Percentiles rank a stretch among this genome's conserved stretches.
Conservation (phyloP, 176 grass and related monocot species). For the Oryza rufipogon region DNA sequence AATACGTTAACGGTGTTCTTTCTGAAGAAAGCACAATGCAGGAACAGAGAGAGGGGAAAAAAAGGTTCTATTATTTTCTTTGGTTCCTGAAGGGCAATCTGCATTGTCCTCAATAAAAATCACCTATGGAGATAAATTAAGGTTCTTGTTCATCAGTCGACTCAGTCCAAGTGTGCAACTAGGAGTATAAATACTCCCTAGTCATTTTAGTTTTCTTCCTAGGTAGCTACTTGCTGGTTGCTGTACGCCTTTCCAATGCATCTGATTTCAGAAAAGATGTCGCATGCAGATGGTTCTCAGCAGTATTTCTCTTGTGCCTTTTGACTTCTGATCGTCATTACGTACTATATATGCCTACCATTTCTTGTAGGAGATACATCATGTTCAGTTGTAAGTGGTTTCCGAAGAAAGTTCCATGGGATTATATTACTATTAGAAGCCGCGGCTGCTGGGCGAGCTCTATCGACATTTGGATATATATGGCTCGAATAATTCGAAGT, state of each 20-base stretch:
- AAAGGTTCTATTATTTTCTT: too few species aligned
- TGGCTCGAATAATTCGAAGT: neutral
- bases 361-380: neutral
- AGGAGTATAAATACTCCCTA: neutral
- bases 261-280: neutral
- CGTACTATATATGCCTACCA: neutral
- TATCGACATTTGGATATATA: too few species aligned
- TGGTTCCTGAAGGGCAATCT: neutral
- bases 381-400: neutral
- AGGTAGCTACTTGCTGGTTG: neutral
- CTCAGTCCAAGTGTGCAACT: neutral
- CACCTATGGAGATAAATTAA: neutral
- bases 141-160: neutral
- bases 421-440: neutral
- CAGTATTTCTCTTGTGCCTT: neutral
- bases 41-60: too few species aligned
- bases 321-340: neutral
- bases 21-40: neutral
- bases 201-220: neutral
- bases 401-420: neutral
- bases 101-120: neutral
- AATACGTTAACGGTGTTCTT: neutral
- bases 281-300: neutral
- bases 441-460: neutral
- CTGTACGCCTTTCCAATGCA: neutral